Evolutionary conservation across 345 rosid species (phyloP).

Genomic region (Eucalyptus marginata): DNA sequence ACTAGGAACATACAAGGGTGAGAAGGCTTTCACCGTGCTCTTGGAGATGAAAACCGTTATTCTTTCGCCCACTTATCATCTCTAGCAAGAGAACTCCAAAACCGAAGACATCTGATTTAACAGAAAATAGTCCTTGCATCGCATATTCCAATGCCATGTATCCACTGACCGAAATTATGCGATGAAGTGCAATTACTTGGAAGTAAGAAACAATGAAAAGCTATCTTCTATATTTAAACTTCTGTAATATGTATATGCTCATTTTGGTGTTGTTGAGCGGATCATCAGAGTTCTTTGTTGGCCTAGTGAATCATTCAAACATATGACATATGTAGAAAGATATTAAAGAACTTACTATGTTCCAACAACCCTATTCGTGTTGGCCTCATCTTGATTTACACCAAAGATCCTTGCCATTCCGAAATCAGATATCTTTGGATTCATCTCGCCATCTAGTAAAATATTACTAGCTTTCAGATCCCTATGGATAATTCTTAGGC

Average conservation of each 20-base stretch:
- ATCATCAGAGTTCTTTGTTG: background rate
- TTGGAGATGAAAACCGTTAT: background rate
- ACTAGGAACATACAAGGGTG: constrained; percentile 3
- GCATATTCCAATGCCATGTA: background rate
- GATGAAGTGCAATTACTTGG: no score
- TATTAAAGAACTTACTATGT: background rate
- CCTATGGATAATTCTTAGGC: constrained; percentile 19
- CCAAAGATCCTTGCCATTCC: constrained; percentile 25
- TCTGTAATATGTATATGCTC: background rate
- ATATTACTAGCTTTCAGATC: constrained; percentile 12
- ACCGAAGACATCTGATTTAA: constrained; percentile 10
- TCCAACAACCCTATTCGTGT: constrained; percentile 11
- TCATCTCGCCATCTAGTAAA: constrained; percentile 10
- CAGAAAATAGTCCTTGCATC: constrained; percentile 10
- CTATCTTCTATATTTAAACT: background rate
- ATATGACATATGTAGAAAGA: background rate
- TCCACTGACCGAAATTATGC: no score
- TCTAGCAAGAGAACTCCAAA: background rate
- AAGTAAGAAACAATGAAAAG: background rate
- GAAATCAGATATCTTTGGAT: constrained; percentile 14
- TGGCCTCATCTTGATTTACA: constrained; percentile 10
- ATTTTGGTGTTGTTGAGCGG: background rate
- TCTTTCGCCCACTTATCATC: background rate
- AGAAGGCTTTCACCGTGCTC: constrained; percentile 2
- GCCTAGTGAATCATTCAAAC: background rate